Evolutionary conservation across 78 protist genomes (phyloP).

Genomic region (Dictyostelium intermedium): DNA sequence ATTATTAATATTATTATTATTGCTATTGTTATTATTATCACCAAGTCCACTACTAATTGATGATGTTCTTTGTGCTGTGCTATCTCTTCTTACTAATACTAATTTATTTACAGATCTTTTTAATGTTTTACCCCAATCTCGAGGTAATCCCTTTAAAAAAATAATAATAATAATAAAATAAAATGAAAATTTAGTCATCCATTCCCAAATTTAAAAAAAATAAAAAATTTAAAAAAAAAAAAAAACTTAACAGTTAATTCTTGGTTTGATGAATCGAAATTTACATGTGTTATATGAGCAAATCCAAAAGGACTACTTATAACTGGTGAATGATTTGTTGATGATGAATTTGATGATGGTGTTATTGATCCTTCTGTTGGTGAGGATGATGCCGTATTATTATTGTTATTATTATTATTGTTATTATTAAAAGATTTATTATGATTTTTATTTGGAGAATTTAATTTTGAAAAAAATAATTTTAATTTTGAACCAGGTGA

Average conservation of each 20-base stretch:
- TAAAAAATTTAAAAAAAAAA: background rate
- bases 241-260: constrained; percentile 32
- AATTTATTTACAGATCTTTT: constrained; percentile 64
- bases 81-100: constrained; percentile 34
- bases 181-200: too few species aligned
- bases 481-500: constrained; percentile 19
- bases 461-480: constrained; percentile 7
- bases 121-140: constrained; percentile 41
- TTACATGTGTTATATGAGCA: constrained; percentile 36
- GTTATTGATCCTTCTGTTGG: constrained; percentile 4
- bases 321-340: background rate
- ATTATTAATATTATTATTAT: too few species aligned
- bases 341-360: background rate
- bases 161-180: too few species aligned
- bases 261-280: constrained; percentile 21
- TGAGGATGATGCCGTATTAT: background rate
- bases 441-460: background rate
- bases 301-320: constrained; percentile 53
- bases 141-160: constrained; percentile 54
- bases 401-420: background rate
- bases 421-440: background rate
- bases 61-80: constrained; percentile 41
- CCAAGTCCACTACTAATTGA: background rate
- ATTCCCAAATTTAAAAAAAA: too few species aligned
- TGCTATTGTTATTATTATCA: background rate